Base-by-base conservation (phyloP, 2,329 filamentous ascomycete species). In the Apiospora pterosperma region DNA sequence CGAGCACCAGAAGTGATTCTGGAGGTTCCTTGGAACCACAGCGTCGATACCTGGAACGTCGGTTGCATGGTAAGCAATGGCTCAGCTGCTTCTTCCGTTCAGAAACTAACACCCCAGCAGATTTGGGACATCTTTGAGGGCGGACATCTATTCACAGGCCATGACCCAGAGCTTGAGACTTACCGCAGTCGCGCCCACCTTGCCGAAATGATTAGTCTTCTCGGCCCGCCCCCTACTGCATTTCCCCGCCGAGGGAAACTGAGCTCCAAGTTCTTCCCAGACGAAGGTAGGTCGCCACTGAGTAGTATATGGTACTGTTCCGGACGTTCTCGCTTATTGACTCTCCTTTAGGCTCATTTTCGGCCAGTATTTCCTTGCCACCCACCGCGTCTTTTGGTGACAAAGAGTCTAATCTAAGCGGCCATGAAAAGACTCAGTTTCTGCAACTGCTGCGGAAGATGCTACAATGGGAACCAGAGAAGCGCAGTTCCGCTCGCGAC, bases 41-140 rank as follows among this genome's bases (percentile, higher is more conserved):
- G 76, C 21, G 74, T 82, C 16, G 83, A 86, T 71, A 81, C 86
- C 62, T 87, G 83, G 83, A 84, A 82, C 64, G 75, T 77, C 4
- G 82, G 82, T 10, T 81, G 79, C 63, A 78, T 85, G 82, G 81
- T 84, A 74, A 74, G 77, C 59, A 38, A 21, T 42, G 21, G 63
- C 48, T n/a, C 36, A 14, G 63, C 38, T 66, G 23, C n/a, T n/a
- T n/a, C n/a, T n/a, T n/a, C n/a, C n/a, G n/a, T n/a, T n/a, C n/a
- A n/a, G n/a, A n/a, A n/a, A n/a, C n/a, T n/a, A n/a, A n/a, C n/a
- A n/a, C n/a, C 63, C 25, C 11, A 63, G 52, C 63, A 83, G 81
- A 78, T 82, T 34, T 85, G 82, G 83, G 74, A 84, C 61, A 52
- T 85, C 1, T 84, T 79, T 63, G 78, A 85, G 73, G 79, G 80